Evolutionary conservation across 768 basidiomycete genomes (phyloP), one percentile per base, ranked within the genome.

Genomic region (Agrocybe praecox): DNA sequence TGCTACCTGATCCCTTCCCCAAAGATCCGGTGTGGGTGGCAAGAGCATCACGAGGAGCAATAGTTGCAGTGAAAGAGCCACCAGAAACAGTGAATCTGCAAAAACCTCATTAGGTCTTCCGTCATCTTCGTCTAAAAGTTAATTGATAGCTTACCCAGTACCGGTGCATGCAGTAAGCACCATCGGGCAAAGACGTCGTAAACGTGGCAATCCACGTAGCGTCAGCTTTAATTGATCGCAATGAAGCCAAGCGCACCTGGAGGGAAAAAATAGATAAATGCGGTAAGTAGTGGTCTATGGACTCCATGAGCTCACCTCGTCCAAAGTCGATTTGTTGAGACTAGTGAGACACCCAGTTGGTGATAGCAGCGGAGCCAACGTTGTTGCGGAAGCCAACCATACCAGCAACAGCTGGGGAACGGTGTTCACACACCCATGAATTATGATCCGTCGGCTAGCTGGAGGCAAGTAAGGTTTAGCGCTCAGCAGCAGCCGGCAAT

Each of bases 361-460:
- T 79, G 5, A 89, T 60, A 1, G 76, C 65, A 2, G 81, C 74
- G 2, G 72, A 63, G 4, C 85, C 85, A 9, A 86, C 86, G 29
- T 75, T 74, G 61, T 87, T 85, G 32, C 80, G 75, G 74, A 88
- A 87, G 1, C 82, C 84, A n/a, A 79, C 78, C 85, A 88, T 86
- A 5, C 86, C 86, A 2, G 75, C 69, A 42, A 88, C 72, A 5
- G 85, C 78, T 3, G 75, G 63, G 73, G 77, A 85, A 5, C 87
- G 82, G 60, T 89, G 87, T 62, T 89, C 86, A 65, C 86, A 88
- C 33, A 83, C 70, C 85, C 85, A 88, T 1, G 85, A 84, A n/a
- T 75, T 76, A 66, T 2, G 84, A 86, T 10, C 76, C 78, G 17
- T 68, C 81, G 0, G 72, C 71, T 5, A 74, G n/a, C n/a, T n/a